Percentiles rank a stretch among this genome's conserved stretches.
Evolutionary conservation across 2,329 filamentous ascomycete genomes (phyloP).

Genomic region (Aphanocladium album): DNA sequence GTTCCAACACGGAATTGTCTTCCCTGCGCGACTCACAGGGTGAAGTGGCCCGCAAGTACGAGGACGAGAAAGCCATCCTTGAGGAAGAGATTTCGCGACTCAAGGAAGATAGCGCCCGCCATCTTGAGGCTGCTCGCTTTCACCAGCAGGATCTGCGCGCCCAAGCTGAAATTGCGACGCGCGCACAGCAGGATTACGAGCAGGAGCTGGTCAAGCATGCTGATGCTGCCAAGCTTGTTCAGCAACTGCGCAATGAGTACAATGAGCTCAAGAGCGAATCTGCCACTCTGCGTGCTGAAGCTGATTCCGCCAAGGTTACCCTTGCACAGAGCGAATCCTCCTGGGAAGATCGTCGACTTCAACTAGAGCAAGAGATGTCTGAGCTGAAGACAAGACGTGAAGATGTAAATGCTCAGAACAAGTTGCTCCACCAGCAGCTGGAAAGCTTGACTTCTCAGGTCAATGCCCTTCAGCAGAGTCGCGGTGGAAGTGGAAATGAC

Average conservation of each 20-base stretch:
- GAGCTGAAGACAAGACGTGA: constrained; percentile 77
- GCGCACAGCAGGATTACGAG: constrained; percentile 93
- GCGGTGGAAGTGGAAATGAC: constrained; percentile 46
- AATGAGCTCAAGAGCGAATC: constrained; percentile 78
- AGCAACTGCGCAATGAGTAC: constrained; percentile 71
- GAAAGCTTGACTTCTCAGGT: constrained; percentile 80
- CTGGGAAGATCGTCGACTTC: constrained; percentile 76
- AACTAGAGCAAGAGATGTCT: constrained; percentile 75
- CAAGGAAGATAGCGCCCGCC: constrained; percentile 77
- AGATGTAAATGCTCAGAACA: constrained; percentile 84
- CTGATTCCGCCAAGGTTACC: constrained; percentile 76
- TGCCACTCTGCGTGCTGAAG: constrained; percentile 69
- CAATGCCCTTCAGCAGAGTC: constrained; percentile 69
- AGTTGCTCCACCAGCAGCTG: constrained; percentile 81
- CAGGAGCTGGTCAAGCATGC: constrained; percentile 91
- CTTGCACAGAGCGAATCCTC: constrained; percentile 78
- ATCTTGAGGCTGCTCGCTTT: constrained; percentile 72
- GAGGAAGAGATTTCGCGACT: constrained; percentile 75
- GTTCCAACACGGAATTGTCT: constrained; percentile 77
- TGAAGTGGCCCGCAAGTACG: constrained; percentile 63
- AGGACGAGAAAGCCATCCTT: constrained; percentile 76
- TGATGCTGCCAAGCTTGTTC: constrained; percentile 82
- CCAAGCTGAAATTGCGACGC: constrained; percentile 88
- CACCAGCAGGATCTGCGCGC: constrained; percentile 89
- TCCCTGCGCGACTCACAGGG: constrained; percentile 74